These are phyloP conservation scores for Nakazawaea sp. DNA, from an alignment of 805 yeast species.

Conservation along the genomic window DNA sequence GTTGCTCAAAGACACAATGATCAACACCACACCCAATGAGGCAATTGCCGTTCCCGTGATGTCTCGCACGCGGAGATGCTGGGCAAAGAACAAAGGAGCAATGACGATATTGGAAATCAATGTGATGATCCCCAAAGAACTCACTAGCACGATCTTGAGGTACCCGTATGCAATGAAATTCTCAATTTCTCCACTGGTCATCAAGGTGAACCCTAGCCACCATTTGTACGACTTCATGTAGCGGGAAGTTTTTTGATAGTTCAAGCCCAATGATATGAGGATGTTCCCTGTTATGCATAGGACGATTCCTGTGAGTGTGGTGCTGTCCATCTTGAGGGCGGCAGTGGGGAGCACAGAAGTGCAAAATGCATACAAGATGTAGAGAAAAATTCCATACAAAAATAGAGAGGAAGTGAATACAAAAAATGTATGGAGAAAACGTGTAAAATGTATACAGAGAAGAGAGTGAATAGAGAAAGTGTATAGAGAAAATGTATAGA, in stretches of 20 bases:
- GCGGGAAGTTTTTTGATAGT: slow-evolving; percentile 23
- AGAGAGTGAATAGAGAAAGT: too few relatives aligned
- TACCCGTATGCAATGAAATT: slow-evolving; percentile 43
- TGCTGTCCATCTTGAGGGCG: neutral
- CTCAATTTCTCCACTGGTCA: slow-evolving; percentile 38
- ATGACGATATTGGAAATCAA: slow-evolving; percentile 36
- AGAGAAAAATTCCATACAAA: too few relatives aligned
- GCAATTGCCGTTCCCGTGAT: slow-evolving; percentile 32
- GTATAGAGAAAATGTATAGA: too few relatives aligned
- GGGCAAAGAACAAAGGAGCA: slow-evolving; percentile 40
- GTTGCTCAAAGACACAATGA: slow-evolving; percentile 28
- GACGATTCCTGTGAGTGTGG: slow-evolving; percentile 15
- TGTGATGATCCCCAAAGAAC: slow-evolving; percentile 44
- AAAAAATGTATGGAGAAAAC: too few relatives aligned
- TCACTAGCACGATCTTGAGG: slow-evolving; percentile 39
- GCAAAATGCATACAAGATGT: too few relatives aligned
- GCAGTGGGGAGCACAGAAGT: too few relatives aligned
- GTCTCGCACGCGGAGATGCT: slow-evolving; percentile 25
- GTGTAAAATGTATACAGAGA: too few relatives aligned
- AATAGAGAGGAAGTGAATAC: too few relatives aligned
- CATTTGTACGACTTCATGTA: slow-evolving; percentile 21
- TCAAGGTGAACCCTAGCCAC: slow-evolving; percentile 35
- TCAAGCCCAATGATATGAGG: slow-evolving; percentile 20
- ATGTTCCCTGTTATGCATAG: slow-evolving; percentile 21
- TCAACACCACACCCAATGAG: slow-evolving; percentile 33